Evolutionary conservation across 768 basidiomycete genomes (phyloP), one percentile per base, ranked within the genome.

Genomic region (Hygrophoropsis aurantiaca): DNA sequence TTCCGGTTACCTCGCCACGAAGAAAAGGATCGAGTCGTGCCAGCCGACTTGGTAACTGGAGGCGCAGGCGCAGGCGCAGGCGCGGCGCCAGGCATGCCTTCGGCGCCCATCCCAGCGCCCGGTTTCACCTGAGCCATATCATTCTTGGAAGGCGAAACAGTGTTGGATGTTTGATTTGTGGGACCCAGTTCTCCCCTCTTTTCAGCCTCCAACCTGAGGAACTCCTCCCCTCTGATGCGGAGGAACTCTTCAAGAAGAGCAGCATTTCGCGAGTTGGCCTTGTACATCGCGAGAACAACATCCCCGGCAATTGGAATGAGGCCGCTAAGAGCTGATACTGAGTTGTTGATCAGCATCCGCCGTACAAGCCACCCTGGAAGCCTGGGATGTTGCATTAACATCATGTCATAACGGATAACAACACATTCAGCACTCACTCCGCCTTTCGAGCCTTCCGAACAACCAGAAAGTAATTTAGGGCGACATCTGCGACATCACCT

Each of bases 231-330:
- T 37, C 94, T 75, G 24, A 90, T 73, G 27, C 85, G 76, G 44
- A 97, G 67, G 65, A 80, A 93, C 63, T 93, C 90, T 59, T 94
- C 91, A 39, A 97, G 73, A 40, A 97, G 69, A 5, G 79, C 79
- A 10, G 91, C 94, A 58, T 97, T 97, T 50, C 94, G 77, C 13
- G 84, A 87, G 66, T 97, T 97, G 16, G 92, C 83, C 62, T 93
- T 94, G 75, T 73, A 95, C 3, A 79, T 65, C 2, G 88, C 91
- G 27, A 94, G 67, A 1, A 83, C 58, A 21, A 97, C 55, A 65
- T 94, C 90, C 3, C 94, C 94, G 3, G 80, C 72, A 35, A 87
- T 44, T 0, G 92, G 92, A 3, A 94, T 59, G 38, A 84, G 60
- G 1, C 90, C 87, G 11, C 88, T 71, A 0, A 71, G 73, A 5